A percentile compares a stretch with the other conserved stretches of the same genome.
These are phyloP conservation scores for Tylopilus subfusipes DNA, from an alignment of 768 basidiomycete species.

Conservation along the genomic window DNA sequence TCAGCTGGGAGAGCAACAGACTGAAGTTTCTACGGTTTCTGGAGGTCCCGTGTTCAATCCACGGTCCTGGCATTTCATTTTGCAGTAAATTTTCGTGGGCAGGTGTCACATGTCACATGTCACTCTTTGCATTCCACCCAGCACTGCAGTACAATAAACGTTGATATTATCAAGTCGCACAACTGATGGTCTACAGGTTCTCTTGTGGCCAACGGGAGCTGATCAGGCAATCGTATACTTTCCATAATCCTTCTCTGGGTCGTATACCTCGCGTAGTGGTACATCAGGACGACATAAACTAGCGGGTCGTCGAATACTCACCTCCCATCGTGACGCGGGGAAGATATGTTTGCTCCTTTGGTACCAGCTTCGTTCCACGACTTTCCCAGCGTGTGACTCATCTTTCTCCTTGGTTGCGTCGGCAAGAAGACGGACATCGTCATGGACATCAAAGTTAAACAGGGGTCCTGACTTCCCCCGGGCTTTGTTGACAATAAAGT, in stretches of 20 bases:
- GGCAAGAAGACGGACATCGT: slow-evolving; percentile 90
- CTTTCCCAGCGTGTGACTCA: slow-evolving; percentile 98
- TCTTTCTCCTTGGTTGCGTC: slow-evolving; percentile 98
- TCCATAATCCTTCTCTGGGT: slow-evolving; percentile 91
- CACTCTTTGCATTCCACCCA: not conserved
- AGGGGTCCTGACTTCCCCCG: slow-evolving; percentile 97
- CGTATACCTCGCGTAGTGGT: slow-evolving; percentile 60
- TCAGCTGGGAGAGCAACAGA: slow-evolving; percentile 76
- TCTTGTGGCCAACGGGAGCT: slow-evolving; percentile 1
- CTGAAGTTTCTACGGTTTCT: slow-evolving; percentile 39
- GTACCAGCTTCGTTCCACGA: slow-evolving; percentile 95
- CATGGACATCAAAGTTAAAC: slow-evolving; percentile 99
- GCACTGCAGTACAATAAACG: not conserved
- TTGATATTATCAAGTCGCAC: not conserved
- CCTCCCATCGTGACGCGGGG: slow-evolving; percentile 96
- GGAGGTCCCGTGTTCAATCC: slow-evolving; percentile 56
- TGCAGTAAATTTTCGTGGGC: not conserved
- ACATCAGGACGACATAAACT: not conserved
- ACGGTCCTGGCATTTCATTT: slow-evolving; percentile 44
- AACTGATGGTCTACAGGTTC: no score
- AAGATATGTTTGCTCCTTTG: slow-evolving; percentile 97
- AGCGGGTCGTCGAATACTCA: slow-evolving; percentile 30
- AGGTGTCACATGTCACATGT: no score
- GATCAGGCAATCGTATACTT: slow-evolving; percentile 76
- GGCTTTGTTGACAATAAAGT: slow-evolving; percentile 97